Conservation (phyloP, 441 rosid genomes). For the Mallotus japonicus region DNA sequence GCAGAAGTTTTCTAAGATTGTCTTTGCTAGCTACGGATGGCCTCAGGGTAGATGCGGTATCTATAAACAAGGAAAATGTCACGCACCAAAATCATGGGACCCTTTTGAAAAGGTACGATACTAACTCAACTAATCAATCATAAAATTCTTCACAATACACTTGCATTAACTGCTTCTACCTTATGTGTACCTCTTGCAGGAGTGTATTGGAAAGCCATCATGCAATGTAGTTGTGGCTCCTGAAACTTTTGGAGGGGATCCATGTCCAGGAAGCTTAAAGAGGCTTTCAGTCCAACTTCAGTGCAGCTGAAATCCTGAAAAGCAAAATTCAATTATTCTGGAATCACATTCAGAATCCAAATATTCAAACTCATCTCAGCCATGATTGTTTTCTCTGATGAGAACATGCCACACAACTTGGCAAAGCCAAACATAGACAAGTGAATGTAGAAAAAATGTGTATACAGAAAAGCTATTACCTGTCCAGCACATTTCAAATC, state of each 20-base stretch:
- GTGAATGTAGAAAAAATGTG: constrained; percentile 14
- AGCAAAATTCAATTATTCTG: neutral
- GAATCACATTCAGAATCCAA: neutral
- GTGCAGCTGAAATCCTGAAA: constrained; percentile 49
- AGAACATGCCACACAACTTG: constrained; percentile 1
- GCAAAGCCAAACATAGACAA: constrained; percentile 26
- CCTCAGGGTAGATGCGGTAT: constrained; percentile 83
- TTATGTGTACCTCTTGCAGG: constrained; percentile 39
- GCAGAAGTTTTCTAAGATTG: constrained; percentile 62
- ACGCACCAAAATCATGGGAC: constrained; percentile 76
- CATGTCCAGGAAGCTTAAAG: constrained; percentile 76
- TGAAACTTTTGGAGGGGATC: constrained; percentile 85
- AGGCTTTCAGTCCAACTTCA: constrained; percentile 78
- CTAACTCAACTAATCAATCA: neutral
- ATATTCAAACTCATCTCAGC: neutral
- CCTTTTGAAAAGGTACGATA: constrained; percentile 63
- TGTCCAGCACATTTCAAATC: neutral
- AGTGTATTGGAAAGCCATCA: constrained; percentile 68
- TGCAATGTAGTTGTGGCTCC: constrained; percentile 79
- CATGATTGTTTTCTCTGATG: constrained; percentile 15
- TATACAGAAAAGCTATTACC: constrained; percentile 25
- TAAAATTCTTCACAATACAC: neutral
- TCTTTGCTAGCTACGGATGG: constrained; percentile 93
- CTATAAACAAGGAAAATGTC: constrained; percentile 74
- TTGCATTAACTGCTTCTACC: constrained; percentile 2